These are phyloP conservation scores for Aspergillus steynii DNA, from an alignment of 495 filamentous ascomycete genomes.

Conservation along the genomic window DNA sequence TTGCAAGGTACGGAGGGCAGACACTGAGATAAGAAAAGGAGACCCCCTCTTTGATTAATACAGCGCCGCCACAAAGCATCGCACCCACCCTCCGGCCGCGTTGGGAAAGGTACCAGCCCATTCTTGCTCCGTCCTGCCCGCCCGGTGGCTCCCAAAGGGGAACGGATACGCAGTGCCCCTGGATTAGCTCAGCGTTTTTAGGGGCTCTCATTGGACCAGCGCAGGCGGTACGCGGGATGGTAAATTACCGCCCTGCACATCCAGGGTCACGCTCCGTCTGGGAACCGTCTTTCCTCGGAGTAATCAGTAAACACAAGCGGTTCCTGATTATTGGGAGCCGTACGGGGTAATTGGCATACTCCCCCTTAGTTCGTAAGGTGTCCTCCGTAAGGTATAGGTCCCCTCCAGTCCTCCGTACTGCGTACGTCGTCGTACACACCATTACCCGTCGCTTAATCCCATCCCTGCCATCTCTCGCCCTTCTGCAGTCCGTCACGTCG, in stretches of 20 bases:
- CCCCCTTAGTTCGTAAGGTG: no score
- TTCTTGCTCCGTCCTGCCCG: constrained; percentile 2
- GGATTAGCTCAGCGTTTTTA: neutral
- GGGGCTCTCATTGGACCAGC: constrained; percentile 14
- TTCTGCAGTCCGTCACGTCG: neutral
- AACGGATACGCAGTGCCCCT: constrained; percentile 15
- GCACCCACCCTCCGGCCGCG: neutral
- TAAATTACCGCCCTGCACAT: constrained; percentile 20
- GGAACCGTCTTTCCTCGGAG: constrained; percentile 4
- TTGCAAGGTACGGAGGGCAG: no score
- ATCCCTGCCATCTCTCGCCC: neutral
- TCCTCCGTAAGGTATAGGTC: no score
- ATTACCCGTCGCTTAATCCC: neutral
- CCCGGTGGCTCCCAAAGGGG: constrained; percentile 21
- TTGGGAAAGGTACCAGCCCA: neutral
- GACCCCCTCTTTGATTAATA: neutral
- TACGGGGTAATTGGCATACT: no score
- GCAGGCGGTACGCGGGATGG: constrained; percentile 16
- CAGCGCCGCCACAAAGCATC: constrained; percentile 9
- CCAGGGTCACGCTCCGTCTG: constrained; percentile 19
- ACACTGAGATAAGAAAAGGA: no score
- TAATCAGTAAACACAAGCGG: neutral
- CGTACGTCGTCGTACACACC: no score
- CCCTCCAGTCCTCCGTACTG: no score
- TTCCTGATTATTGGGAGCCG: no score